These are phyloP conservation scores for Magnaporthiopsis rhizophila DNA, from an alignment of 2,329 filamentous ascomycete species.

Conservation along the genomic window DNA sequence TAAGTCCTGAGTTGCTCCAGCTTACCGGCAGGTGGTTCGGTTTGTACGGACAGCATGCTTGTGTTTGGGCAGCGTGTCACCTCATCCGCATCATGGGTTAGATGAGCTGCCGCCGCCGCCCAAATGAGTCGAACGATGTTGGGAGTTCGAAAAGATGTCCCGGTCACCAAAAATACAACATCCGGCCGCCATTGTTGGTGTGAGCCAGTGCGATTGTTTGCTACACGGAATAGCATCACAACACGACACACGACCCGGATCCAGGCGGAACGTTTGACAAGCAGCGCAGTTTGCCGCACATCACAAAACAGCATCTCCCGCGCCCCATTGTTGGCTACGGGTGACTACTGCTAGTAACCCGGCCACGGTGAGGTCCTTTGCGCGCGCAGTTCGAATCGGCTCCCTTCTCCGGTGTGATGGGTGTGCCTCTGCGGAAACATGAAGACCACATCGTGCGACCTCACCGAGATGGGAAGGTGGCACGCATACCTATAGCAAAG, in stretches of 20 bases:
- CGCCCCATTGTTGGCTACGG: no score
- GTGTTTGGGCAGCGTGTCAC: no score
- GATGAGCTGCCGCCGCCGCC: not conserved
- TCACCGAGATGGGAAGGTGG: not conserved
- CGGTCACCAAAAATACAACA: no score
- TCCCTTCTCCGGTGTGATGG: not conserved
- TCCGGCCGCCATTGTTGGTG: no score
- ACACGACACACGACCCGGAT: no score
- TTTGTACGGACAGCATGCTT: no score
- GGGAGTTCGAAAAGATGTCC: not conserved
- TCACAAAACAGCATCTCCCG: not conserved
- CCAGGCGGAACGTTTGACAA: not conserved
- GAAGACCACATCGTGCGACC: not conserved
- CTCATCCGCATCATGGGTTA: not conserved
- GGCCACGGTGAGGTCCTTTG: not conserved
- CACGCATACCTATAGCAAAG: not conserved
- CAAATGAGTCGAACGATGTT: not conserved
- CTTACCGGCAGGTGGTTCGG: no score
- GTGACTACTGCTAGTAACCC: not conserved
- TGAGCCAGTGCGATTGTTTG: not conserved
- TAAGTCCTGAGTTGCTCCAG: no score
- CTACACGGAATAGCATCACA: not conserved
- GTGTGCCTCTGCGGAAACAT: not conserved
- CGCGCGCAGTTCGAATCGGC: not conserved
- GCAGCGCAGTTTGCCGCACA: not conserved